A percentile compares a stretch with the other conserved stretches of the same genome.
These are phyloP conservation scores for Peronospora tabacina DNA, from an alignment of 352 stramenopile genomes.

Conservation along the genomic window DNA sequence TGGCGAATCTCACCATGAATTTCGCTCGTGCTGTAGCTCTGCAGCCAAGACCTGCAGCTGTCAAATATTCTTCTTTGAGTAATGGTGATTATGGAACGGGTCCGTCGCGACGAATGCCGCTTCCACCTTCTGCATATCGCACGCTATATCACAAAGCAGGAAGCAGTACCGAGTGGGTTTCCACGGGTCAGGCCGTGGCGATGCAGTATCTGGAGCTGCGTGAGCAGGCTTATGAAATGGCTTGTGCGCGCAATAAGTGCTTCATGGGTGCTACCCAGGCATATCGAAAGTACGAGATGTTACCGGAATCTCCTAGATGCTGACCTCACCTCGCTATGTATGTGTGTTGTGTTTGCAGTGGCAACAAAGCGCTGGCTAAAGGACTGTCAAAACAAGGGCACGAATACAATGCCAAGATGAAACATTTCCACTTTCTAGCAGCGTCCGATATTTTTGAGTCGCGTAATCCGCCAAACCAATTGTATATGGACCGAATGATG, in stretches of 20 bases:
- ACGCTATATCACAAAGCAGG: slow-evolving; percentile 53
- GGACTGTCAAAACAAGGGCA: slow-evolving; percentile 69
- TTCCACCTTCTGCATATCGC: slow-evolving; percentile 22
- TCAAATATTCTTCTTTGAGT: neutral
- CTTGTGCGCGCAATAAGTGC: slow-evolving; percentile 78
- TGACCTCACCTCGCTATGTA: slow-evolving; percentile 10
- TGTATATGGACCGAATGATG: slow-evolving; percentile 74
- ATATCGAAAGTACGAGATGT: slow-evolving; percentile 52
- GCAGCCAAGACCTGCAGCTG: slow-evolving; percentile 22
- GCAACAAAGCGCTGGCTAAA: slow-evolving; percentile 66
- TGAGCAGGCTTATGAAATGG: slow-evolving; percentile 71
- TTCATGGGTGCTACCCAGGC: slow-evolving; percentile 83
- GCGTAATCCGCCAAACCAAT: slow-evolving; percentile 63
- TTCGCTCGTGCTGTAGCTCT: slow-evolving; percentile 73
- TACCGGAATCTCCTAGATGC: neutral
- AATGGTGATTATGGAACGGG: slow-evolving; percentile 17
- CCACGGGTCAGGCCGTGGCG: slow-evolving; percentile 46
- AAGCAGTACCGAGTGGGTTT: slow-evolving; percentile 48
- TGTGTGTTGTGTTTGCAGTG: slow-evolving; percentile 32
- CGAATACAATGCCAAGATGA: slow-evolving; percentile 81
- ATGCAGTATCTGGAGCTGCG: slow-evolving; percentile 71
- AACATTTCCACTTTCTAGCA: slow-evolving; percentile 67
- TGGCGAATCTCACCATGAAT: slow-evolving; percentile 52
- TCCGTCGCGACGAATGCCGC: slow-evolving; percentile 13
- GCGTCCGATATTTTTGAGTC: slow-evolving; percentile 73